These are phyloP conservation scores for Verticillium alfalfae DNA, from an alignment of 2,329 filamentous ascomycete species.

Conservation along the genomic window DNA sequence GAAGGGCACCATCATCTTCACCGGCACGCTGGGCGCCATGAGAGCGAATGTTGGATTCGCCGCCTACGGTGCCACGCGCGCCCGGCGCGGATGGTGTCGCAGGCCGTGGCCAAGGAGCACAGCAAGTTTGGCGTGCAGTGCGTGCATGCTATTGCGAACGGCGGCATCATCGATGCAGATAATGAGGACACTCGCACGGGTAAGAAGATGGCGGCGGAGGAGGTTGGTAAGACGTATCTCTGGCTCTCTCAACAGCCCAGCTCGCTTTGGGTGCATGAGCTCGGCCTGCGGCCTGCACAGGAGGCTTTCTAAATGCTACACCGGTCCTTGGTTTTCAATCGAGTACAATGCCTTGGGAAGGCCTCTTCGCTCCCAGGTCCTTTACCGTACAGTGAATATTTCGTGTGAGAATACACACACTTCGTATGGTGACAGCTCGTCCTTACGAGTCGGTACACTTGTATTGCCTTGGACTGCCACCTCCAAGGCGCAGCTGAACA, in stretches of 20 bases:
- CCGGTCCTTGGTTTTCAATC: too few relatives aligned
- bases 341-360: too few relatives aligned
- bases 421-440: too few relatives aligned
- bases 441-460: too few relatives aligned
- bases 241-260: constrained; percentile 23
- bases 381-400: too few relatives aligned
- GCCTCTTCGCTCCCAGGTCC: too few relatives aligned
- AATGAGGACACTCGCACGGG: constrained; percentile 39
- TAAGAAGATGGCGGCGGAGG: constrained; percentile 53
- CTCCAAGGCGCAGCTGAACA: too few relatives aligned
- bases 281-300: constrained; percentile 11
- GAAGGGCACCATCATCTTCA: constrained; percentile 54
- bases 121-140: constrained; percentile 51
- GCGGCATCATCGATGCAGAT: constrained; percentile 44
- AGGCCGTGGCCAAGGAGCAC: constrained; percentile 51
- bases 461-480: too few relatives aligned
- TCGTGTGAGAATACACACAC: too few relatives aligned
- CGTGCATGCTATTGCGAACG: constrained; percentile 54
- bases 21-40: constrained; percentile 47
- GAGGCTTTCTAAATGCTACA: constrained; percentile 4
- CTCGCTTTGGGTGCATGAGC: constrained; percentile 10
- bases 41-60: constrained; percentile 48
- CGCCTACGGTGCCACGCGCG: constrained; percentile 47
- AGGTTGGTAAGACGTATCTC: constrained; percentile 50
- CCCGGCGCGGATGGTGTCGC: constrained; percentile 48